Evolutionary conservation across 2,329 filamentous ascomycete species (phyloP), one percentile per base, ranked within the genome.

Genomic region (Cercospora nicotianae): DNA sequence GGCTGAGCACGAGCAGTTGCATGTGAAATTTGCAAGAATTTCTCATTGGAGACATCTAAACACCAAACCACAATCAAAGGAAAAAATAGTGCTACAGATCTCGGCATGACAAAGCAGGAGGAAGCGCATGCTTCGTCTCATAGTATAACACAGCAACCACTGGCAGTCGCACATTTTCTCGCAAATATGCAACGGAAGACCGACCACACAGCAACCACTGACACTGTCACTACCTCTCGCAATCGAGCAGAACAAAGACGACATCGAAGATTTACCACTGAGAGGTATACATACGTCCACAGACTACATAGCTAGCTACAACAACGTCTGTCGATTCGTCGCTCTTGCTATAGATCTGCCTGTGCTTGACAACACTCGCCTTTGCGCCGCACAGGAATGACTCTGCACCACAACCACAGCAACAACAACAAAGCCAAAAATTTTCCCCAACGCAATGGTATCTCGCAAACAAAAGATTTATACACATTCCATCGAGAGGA

Each of bases 381-480:
- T 13, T 36, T n/a, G 26, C 55, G 26, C n/a, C 28, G 26, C 18
- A 59, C 28, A 58, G 33, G 30, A 31, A 36, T 3, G 31, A 36
- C 31, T 36, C 33, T 36, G 33, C 33, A 36, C 12, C 33, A 36
- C 33, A 36, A 12, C 13, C 33, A 36, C 33, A 36, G 33, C 33
- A 36, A 36, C 30, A 33, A 31, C n/a, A 31, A 33, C 58, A 60
- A 31, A 42, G 13, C 12, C 30, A 60, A 60, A 60, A 28, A 5
- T 12, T 20, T 26, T 53, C 45, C 51, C 36, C 36, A 64, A 59
- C 57, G 45, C 58, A 68, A 63, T 65, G 66, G 66, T 68, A 68
- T 68, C 62, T 68, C 66, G 66, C 66, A 59, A 68, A 26, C 18
- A 65, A 60, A 60, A 60, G 28, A 60, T 33, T 26, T 26, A 67